Percentiles rank a stretch among this genome's conserved stretches.
Evolutionary conservation across 345 rosid genomes (phyloP).

Genomic region (Anacardium occidentale): DNA sequence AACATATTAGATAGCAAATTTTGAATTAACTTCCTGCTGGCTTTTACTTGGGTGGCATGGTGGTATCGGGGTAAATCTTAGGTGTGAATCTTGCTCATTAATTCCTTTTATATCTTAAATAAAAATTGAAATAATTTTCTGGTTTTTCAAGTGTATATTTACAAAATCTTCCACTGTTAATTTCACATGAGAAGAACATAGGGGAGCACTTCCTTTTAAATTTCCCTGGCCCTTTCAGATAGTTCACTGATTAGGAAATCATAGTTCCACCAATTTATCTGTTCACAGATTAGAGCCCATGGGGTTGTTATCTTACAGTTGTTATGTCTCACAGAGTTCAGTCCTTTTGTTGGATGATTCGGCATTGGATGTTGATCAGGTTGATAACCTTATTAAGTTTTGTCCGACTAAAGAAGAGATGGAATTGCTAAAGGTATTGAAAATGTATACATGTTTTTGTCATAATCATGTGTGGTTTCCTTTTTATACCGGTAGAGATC

Average conservation of each 20-base stretch:
- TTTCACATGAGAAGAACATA: constrained; percentile 1
- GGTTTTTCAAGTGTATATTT: neutral
- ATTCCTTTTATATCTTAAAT: neutral
- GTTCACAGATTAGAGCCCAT: constrained; percentile 8
- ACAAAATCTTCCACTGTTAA: too few species aligned
- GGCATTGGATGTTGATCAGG: constrained; percentile 72
- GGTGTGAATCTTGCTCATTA: neutral
- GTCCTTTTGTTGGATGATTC: constrained; percentile 78
- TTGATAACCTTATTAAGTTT: constrained; percentile 77
- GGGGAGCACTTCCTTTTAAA: neutral
- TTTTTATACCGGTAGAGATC: neutral
- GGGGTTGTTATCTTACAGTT: constrained; percentile 21
- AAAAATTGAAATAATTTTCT: neutral
- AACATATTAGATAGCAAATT: neutral
- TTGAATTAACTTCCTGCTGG: neutral
- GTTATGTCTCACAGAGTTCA: constrained; percentile 51
- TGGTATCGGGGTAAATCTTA: constrained; percentile 2
- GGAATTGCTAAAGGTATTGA: constrained; percentile 65
- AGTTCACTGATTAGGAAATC: neutral
- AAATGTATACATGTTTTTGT: neutral
- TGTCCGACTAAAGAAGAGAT: constrained; percentile 86
- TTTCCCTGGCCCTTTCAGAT: neutral
- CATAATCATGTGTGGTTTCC: constrained; percentile 3
- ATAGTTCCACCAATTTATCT: constrained; percentile 2
- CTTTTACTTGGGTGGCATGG: neutral